These are phyloP conservation scores for Leucocoprinus gongylophorus DNA, from an alignment of 1,284 basidiomycete species.

Conservation along the genomic window DNA sequence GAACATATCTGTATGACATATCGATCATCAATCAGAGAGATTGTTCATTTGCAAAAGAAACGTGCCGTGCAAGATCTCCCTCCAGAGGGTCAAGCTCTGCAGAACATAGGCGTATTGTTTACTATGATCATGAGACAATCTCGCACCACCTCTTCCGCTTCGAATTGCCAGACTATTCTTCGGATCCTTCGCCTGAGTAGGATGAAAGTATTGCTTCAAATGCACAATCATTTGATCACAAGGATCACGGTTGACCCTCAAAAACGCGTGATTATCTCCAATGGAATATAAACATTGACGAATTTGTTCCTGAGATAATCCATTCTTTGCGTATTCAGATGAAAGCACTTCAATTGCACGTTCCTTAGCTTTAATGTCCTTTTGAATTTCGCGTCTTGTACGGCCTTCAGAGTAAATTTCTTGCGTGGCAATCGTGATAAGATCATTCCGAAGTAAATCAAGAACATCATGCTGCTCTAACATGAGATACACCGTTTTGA, in stretches of 20 bases:
- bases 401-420: constrained; percentile 72
- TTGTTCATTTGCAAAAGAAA: not conserved
- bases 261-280: constrained; percentile 78
- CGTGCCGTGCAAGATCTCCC: constrained; percentile 72
- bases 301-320: constrained; percentile 54
- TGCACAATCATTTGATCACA: constrained; percentile 74
- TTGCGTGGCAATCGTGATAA: constrained; percentile 64
- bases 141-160: constrained; percentile 67
- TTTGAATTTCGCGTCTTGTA: constrained; percentile 64
- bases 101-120: constrained; percentile 78
- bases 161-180: constrained; percentile 67
- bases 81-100: constrained; percentile 77
- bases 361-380: constrained; percentile 73
- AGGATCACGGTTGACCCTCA: constrained; percentile 74
- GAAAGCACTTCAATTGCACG: constrained; percentile 71
- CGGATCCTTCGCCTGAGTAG: constrained; percentile 53
- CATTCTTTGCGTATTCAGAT: constrained; percentile 48
- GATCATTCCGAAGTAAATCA: constrained; percentile 65
- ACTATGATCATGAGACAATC: constrained; percentile 72
- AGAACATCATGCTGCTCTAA: constrained; percentile 57
- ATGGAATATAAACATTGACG: constrained; percentile 77
- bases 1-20: constrained; percentile 60
- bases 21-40: constrained; percentile 1
- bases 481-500: constrained; percentile 62
- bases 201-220: constrained; percentile 68